Percentiles rank a stretch among this genome's conserved stretches.
These are phyloP conservation scores for Tritrichomonas musculus DNA, from an alignment of 208 protist genomes.

Conservation along the genomic window DNA sequence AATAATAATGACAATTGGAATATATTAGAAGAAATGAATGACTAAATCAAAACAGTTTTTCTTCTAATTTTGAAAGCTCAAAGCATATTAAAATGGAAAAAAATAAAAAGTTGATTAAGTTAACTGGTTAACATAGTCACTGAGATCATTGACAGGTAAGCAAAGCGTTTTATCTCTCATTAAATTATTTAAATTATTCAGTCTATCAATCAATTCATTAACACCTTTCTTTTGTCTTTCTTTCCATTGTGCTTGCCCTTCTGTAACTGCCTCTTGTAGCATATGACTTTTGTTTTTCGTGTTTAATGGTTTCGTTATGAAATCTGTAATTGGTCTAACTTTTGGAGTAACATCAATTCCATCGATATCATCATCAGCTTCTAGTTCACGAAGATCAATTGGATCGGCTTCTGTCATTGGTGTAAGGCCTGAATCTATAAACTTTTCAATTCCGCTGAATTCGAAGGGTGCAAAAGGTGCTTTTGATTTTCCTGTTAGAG, in stretches of 20 bases:
- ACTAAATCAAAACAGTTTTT: too few relatives aligned
- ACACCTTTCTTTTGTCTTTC: not conserved
- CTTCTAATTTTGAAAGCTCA: too few relatives aligned
- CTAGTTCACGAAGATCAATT: not conserved
- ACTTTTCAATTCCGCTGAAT: not conserved
- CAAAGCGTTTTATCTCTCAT: not conserved
- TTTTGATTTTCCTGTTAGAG: not conserved
- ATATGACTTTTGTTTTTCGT: not conserved
- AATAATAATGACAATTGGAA: too few relatives aligned
- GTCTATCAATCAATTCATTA: not conserved
- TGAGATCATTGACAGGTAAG: not conserved
- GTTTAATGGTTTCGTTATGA: not conserved
- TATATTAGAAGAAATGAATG: too few relatives aligned
- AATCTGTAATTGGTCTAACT: not conserved
- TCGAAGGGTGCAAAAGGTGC: not conserved
- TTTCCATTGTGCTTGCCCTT: constrained; percentile 12
- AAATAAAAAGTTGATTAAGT: too few relatives aligned
- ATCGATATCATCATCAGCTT: constrained; percentile 23
- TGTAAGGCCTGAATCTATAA: not conserved
- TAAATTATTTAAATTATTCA: not conserved
- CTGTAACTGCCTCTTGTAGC: not conserved
- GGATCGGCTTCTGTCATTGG: not conserved
- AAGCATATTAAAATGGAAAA: too few relatives aligned
- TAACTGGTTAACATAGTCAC: not conserved
- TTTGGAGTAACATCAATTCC: not conserved